Conservation (phyloP, 2,329 filamentous ascomycete genomes). For the Fusarium beomiforme region DNA sequence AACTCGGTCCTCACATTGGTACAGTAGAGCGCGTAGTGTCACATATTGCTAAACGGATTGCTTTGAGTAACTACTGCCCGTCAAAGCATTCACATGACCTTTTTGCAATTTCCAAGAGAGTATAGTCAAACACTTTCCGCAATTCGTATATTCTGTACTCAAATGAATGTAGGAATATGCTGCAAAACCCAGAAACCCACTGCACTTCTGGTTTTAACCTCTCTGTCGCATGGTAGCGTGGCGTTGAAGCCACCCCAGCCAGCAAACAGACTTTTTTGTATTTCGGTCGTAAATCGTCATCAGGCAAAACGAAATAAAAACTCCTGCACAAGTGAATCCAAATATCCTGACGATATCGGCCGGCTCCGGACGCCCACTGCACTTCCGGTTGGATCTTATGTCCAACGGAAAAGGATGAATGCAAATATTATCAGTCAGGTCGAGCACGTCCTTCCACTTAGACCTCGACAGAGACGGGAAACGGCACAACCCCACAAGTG, state of each 20-base stretch:
- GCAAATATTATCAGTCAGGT: background rate
- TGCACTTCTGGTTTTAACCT: conserved; percentile 35
- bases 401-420: background rate
- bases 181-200: conserved; percentile 38
- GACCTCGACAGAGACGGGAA: conserved; percentile 39
- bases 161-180: conserved; percentile 13
- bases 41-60: too few relatives aligned
- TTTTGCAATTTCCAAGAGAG: background rate
- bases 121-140: background rate
- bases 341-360: background rate
- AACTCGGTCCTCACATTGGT: background rate
- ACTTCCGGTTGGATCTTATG: conserved; percentile 19
- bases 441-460: background rate
- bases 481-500: conserved; percentile 36
- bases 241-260: conserved; percentile 36
- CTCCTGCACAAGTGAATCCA: background rate
- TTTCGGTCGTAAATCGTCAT: conserved; percentile 19
- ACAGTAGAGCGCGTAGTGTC: background rate
- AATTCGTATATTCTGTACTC: background rate
- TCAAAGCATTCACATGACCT: background rate
- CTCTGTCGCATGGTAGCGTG: background rate
- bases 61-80: too few relatives aligned
- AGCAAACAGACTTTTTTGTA: background rate
- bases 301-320: conserved; percentile 2
- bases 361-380: conserved; percentile 41